Evolutionary conservation across 768 basidiomycete genomes (phyloP).

Genomic region (Tricholoma furcatifolium): DNA sequence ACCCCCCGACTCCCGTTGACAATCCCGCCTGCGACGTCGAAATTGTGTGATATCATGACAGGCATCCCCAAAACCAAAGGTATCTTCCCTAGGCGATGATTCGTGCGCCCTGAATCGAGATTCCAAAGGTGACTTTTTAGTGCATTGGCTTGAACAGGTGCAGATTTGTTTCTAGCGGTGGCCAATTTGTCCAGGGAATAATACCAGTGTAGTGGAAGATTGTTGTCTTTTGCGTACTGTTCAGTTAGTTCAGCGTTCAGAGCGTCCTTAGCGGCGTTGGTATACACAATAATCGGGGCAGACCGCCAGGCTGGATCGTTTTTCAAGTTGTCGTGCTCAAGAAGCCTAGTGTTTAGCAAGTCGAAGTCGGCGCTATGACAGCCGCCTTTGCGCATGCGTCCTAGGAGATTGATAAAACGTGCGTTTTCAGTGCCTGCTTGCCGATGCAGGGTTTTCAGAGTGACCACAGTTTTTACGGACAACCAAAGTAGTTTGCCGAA

Average conservation of each 20-base stretch:
- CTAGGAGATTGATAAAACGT: not conserved
- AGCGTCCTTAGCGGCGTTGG: no score
- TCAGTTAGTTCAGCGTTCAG: no score
- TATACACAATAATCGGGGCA: no score
- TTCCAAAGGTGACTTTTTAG: not conserved
- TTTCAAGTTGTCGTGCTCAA: no score
- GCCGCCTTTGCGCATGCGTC: not conserved
- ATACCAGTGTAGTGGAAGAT: not conserved
- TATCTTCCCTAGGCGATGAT: constrained; percentile 1
- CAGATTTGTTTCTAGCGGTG: not conserved
- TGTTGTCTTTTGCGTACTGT: no score
- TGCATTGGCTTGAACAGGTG: not conserved
- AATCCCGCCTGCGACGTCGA: constrained; percentile 27
- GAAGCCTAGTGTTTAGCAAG: no score
- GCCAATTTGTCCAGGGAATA: not conserved
- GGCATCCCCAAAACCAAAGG: constrained; percentile 31
- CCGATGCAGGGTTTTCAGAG: not conserved
- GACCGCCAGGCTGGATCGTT: no score
- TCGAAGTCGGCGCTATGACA: not conserved
- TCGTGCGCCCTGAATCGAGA: constrained; percentile 3
- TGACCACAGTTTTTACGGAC: constrained; percentile 25
- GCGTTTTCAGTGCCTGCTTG: not conserved
- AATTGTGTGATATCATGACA: constrained; percentile 29
- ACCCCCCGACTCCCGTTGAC: constrained; percentile 27
- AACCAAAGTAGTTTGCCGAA: constrained; percentile 35